A percentile compares a stretch with the other conserved stretches of the same genome.
Evolutionary conservation across 2,329 filamentous ascomycete species (phyloP).

Genomic region (Cercospora sp.): DNA sequence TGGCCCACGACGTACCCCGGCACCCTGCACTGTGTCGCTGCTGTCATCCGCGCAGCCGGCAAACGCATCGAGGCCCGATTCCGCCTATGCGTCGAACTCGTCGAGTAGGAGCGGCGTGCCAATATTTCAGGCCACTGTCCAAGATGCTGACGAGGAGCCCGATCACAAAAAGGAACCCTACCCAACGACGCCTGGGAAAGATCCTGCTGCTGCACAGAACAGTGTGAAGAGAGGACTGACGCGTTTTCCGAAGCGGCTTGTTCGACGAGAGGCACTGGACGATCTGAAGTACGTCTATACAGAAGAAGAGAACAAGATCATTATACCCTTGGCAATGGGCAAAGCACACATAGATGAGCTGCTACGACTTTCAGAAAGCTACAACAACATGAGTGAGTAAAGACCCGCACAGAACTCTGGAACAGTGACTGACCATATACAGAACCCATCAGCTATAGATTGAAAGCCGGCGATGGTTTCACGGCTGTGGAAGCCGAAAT

Average conservation of each 20-base stretch:
- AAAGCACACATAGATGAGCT: slow-evolving; percentile 10
- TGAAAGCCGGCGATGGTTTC: neutral
- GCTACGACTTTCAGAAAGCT: neutral
- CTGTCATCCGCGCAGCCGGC: neutral
- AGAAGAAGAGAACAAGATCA: slow-evolving; percentile 1
- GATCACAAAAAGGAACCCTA: neutral
- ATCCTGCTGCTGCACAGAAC: neutral
- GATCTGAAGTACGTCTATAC: neutral
- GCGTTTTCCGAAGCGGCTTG: neutral
- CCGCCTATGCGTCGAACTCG: neutral
- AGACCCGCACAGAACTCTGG: too few species aligned
- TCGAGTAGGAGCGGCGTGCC: neutral
- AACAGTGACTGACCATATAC: neutral
- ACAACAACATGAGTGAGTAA: slow-evolving; percentile 2
- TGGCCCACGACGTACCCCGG: too few species aligned
- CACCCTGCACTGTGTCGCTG: slow-evolving; percentile 3
- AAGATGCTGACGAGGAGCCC: neutral
- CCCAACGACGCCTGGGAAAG: neutral
- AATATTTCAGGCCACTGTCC: neutral
- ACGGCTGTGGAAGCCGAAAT: slow-evolving; percentile 4
- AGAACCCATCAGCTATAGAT: slow-evolving; percentile 5
- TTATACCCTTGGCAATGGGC: slow-evolving; percentile 1
- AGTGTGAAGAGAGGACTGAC: slow-evolving; percentile 1
- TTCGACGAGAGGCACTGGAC: slow-evolving; percentile 2
- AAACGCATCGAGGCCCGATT: neutral